These are phyloP conservation scores for Peniophora sp. DNA, from an alignment of 1,284 basidiomycete species.

Conservation along the genomic window DNA sequence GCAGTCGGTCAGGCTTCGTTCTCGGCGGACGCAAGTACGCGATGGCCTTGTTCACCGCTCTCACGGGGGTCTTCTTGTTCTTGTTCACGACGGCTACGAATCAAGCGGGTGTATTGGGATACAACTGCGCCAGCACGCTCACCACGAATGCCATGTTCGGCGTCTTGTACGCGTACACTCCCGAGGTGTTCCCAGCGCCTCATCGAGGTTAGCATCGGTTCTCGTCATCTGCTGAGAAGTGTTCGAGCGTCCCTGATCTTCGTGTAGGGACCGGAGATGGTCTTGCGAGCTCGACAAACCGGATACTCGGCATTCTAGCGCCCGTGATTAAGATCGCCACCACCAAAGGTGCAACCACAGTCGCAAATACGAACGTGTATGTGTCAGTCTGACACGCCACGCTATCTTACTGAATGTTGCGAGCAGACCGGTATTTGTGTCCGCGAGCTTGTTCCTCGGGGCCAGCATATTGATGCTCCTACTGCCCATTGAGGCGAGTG, in stretches of 20 bases:
- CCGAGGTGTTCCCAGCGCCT: conserved; percentile 59
- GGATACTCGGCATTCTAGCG: conserved; percentile 47
- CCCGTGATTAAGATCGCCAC: conserved; percentile 47
- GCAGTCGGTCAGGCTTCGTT: conserved; percentile 17
- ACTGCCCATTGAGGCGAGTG: conserved; percentile 50
- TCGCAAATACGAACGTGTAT: conserved; percentile 26
- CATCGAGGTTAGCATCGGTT: conserved; percentile 33
- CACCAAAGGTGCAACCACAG: conserved; percentile 16
- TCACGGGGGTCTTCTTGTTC: conserved; percentile 53
- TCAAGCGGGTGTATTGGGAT: conserved; percentile 37
- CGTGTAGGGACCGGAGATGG: conserved; percentile 47
- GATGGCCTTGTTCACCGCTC: conserved; percentile 40
- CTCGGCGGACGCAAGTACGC: conserved; percentile 44
- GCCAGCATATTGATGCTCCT: conserved; percentile 37
- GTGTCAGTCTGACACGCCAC: conserved; percentile 6
- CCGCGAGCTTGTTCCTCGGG: conserved; percentile 45
- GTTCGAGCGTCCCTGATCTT: too few relatives aligned
- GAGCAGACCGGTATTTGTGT: conserved; percentile 47
- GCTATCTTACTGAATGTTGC: neutral
- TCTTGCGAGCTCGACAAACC: conserved; percentile 42
- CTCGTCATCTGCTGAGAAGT: too few relatives aligned
- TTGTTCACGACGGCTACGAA: conserved; percentile 50
- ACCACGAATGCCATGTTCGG: conserved; percentile 54
- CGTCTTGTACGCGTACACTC: conserved; percentile 53
- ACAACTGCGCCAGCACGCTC: conserved; percentile 43